Base-by-base conservation (phyloP, 768 basidiomycete species). In the Gloeostereum incarnatum region DNA sequence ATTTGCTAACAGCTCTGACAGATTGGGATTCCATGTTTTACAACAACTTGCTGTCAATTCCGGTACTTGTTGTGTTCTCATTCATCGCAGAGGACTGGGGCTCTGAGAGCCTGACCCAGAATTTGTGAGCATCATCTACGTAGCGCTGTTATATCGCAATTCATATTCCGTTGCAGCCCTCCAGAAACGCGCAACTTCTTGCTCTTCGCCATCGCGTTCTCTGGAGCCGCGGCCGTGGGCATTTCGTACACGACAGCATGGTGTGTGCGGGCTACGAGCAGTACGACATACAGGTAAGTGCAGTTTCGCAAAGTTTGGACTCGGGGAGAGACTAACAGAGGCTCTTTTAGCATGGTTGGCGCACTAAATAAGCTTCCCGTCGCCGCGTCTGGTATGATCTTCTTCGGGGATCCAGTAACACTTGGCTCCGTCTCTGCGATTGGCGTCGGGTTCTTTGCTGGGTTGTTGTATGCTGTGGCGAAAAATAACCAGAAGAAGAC, bases 1-100 rank as follows among this genome's bases (percentile, higher is more conserved):
- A n/a, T n/a, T n/a, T n/a, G n/a, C n/a, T n/a, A n/a, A n/a, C n/a
- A n/a, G n/a, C 89, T 14, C 97, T 98, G 65, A 72, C 91, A 35
- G 94, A 99, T 52, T 96, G 92, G 93, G 94, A 97, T 53, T 82
- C 92, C 9, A 97, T 97, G 92, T 94, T 90, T 64, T 98, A 98
- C 68, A 96, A 94, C 66, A 99, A 98, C 58, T 56, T 97, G 31
- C 65, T 98, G 36, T 94, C 90, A 14, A 93, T 98, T 49, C 96
- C 96, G 4, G 79, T 97, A 26, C 66, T 99, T 31, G 69, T 73
- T 39, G 50, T 89, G 36, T 89, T 82, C 53, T 96, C 93, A 6
- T 47, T 98, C 46, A 47, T 90, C 34, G 60, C 83, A 21, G 96
- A 99, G 61, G 79, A 96, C 55, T 99, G 96, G 96, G 73, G 81